A percentile compares a stretch with the other conserved stretches of the same genome.
phyloP scores from a whole-genome alignment of 345 rosid genomes.

The Eucalyptus cloeziana region DNA sequence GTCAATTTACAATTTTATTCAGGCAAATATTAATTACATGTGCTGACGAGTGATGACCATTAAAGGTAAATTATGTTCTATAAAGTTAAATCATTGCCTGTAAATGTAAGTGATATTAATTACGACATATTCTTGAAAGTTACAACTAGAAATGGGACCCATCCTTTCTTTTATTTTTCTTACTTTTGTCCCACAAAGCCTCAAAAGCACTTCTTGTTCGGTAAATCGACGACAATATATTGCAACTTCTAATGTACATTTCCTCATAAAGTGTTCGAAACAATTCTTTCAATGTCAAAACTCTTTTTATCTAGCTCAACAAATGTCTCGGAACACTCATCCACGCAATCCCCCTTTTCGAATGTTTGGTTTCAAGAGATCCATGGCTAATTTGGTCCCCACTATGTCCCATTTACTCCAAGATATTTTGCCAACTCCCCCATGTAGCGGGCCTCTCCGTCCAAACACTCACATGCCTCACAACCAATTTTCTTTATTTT shows the following conservation, averaged over 20 bases:
- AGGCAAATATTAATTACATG: not conserved
- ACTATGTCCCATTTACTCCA: not conserved
- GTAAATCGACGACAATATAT: not conserved
- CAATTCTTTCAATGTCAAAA: not conserved
- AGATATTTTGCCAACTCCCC: not conserved
- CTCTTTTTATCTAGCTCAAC: not conserved
- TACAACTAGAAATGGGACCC: not conserved
- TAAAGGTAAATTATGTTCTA: not conserved
- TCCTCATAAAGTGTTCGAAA: not conserved
- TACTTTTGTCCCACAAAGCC: not conserved
- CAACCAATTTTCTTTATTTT: not conserved
- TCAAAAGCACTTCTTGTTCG: not conserved
- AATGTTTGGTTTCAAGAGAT: not conserved
- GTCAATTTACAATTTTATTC: not conserved
- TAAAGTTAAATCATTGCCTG: not conserved
- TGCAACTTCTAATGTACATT: not conserved
- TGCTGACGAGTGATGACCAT: not conserved
- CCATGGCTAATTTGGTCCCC: not conserved
- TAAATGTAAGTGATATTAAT: not conserved
- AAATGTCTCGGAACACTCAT: not conserved
- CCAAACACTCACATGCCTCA: not conserved
- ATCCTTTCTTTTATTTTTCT: not conserved
- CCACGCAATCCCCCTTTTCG: not conserved
- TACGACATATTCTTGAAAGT: not conserved
- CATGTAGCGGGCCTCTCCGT: not conserved